Evolutionary conservation across 495 filamentous ascomycete species (phyloP).

Genomic region (Hypoxylon perforatum): DNA sequence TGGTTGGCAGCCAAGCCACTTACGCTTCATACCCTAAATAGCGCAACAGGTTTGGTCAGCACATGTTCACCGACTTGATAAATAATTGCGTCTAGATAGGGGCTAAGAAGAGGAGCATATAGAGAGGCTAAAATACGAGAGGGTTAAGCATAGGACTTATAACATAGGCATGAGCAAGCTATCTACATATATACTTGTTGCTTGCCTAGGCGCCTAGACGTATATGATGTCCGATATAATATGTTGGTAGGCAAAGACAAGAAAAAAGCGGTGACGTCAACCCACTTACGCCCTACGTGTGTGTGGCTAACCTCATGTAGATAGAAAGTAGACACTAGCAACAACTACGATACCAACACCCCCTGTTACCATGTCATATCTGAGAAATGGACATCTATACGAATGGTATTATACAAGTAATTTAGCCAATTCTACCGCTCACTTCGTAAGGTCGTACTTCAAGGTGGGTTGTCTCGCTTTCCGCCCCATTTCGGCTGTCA

Average conservation of each 20-base stretch:
- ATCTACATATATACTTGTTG: too few species aligned
- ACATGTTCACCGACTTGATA: too few species aligned
- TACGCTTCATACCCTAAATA: too few species aligned
- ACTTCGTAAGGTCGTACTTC: background rate
- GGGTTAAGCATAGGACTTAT: too few species aligned
- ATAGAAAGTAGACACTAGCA: background rate
- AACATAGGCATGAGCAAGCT: too few species aligned
- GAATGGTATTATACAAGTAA: too few species aligned
- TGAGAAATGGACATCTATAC: background rate
- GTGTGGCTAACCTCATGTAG: background rate
- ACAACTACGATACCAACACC: too few species aligned
- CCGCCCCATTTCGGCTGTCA: constrained; percentile 29
- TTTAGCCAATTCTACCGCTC: background rate
- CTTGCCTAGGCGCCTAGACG: background rate
- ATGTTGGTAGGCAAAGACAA: background rate
- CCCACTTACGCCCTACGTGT: background rate
- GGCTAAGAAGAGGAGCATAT: too few species aligned
- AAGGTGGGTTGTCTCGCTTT: background rate
- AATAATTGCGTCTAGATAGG: too few species aligned
- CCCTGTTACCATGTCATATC: background rate
- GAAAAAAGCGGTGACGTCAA: background rate
- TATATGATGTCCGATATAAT: background rate
- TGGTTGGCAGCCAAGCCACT: too few species aligned
- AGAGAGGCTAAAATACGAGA: too few species aligned
- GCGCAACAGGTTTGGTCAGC: too few species aligned